phyloP scores from a whole-genome alignment of 148 eudicot genomes.

The Fagopyrum esculentum region DNA sequence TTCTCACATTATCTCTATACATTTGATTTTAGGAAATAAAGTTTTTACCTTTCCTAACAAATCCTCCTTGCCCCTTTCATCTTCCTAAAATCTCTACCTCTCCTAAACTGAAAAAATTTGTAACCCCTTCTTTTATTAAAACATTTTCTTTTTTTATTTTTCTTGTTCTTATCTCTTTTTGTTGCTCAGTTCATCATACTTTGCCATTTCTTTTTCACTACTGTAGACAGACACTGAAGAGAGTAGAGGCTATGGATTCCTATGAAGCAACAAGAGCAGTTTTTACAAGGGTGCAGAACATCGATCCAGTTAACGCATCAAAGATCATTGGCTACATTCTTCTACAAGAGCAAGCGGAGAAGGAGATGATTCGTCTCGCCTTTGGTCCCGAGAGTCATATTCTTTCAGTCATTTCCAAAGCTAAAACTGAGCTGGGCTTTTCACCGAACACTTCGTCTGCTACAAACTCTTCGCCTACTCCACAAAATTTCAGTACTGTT shows the following conservation, averaged over 20 bases:
- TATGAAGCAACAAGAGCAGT: conserved; percentile 53
- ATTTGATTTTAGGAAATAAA: conserved; percentile 10
- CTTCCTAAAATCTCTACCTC: conserved; percentile 9
- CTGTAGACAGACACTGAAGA: background rate
- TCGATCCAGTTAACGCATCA: conserved; percentile 76
- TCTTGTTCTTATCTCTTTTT: conserved; percentile 10
- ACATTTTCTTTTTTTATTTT: background rate
- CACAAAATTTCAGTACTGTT: conserved; percentile 14
- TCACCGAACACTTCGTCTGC: conserved; percentile 41
- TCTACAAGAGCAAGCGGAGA: conserved; percentile 50
- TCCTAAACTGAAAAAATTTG: conserved; percentile 9
- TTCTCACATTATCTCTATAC: background rate
- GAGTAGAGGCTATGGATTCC: conserved; percentile 44
- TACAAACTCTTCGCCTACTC: conserved; percentile 14
- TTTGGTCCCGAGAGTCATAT: conserved; percentile 47
- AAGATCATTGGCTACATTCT: conserved; percentile 65
- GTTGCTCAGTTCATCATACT: conserved; percentile 2
- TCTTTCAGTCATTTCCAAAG: conserved; percentile 37
- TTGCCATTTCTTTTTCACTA: conserved; percentile 11
- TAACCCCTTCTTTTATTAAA: conserved; percentile 5
- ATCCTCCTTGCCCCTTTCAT: conserved; percentile 6
- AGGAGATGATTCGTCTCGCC: conserved; percentile 67
- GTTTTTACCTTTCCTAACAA: conserved; percentile 9
- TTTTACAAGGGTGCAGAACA: conserved; percentile 38
- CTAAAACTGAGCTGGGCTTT: conserved; percentile 36